A percentile compares a stretch with the other conserved stretches of the same genome.
Conservation (phyloP, 805 yeast genomes). For the Teunomyces funiuensis region DNA sequence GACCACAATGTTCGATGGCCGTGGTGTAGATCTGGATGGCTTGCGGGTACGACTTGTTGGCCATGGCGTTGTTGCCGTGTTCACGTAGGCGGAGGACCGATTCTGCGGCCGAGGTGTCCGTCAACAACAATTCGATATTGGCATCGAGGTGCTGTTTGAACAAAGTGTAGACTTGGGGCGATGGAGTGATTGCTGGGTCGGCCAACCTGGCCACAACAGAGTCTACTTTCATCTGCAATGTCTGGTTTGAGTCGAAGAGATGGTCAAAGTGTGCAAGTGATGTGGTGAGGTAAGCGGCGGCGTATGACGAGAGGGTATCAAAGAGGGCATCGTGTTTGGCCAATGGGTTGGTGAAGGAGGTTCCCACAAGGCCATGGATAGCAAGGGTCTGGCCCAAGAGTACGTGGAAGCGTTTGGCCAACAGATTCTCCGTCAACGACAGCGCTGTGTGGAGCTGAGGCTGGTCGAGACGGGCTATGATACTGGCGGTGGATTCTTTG, state of each 20-base stretch:
- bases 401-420: neutral
- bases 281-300: neutral
- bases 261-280: neutral
- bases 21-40: constrained; percentile 40
- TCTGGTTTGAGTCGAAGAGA: neutral
- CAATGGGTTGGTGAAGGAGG: neutral
- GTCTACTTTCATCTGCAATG: neutral
- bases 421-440: neutral
- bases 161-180: neutral
- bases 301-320: neutral
- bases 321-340: neutral
- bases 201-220: neutral
- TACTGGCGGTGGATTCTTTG: neutral
- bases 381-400: neutral
- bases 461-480: neutral
- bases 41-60: constrained; percentile 35
- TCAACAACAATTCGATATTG: constrained; percentile 6
- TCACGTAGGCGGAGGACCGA: constrained; percentile 28
- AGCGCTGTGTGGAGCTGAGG: neutral
- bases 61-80: constrained; percentile 41
- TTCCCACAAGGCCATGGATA: neutral
- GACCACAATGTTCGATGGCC: constrained; percentile 27
- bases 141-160: constrained; percentile 5
- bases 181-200: neutral
- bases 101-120: neutral